Conservation (phyloP, 768 basidiomycete species). For the Mycena alexandri region DNA sequence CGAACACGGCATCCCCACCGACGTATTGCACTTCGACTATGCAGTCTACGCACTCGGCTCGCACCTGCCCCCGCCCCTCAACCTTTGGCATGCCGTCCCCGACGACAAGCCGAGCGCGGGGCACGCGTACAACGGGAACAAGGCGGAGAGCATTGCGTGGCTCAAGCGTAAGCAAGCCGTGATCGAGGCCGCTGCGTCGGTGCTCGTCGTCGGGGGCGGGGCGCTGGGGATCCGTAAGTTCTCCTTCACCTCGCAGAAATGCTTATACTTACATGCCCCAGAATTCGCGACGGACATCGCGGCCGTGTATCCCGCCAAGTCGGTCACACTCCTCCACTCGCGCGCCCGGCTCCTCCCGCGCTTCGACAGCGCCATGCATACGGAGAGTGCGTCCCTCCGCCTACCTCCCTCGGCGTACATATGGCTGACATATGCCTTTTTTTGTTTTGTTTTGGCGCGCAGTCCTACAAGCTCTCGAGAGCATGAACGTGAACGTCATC, state of each 20-base stretch:
- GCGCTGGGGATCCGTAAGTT: slow-evolving; percentile 78
- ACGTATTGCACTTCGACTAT: slow-evolving; percentile 66
- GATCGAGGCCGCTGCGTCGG: slow-evolving; percentile 60
- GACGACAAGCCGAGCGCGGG: slow-evolving; percentile 29
- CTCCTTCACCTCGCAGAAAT: background rate
- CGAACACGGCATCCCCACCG: slow-evolving; percentile 54
- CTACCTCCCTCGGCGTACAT: background rate
- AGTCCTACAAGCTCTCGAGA: slow-evolving; percentile 56
- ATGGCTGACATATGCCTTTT: too few relatives aligned
- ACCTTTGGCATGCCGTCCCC: slow-evolving; percentile 60
- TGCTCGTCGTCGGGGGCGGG: slow-evolving; percentile 80
- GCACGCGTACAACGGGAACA: slow-evolving; percentile 54
- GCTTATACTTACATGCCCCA: slow-evolving; percentile 38
- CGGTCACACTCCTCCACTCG: slow-evolving; percentile 72
- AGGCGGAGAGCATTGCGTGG: slow-evolving; percentile 63
- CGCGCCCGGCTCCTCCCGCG: slow-evolving; percentile 64
- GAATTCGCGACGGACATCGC: slow-evolving; percentile 77
- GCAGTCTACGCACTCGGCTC: slow-evolving; percentile 74
- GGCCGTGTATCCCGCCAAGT: slow-evolving; percentile 62
- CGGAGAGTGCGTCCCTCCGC: slow-evolving; percentile 55
- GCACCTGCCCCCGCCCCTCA: slow-evolving; percentile 64
- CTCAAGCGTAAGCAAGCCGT: slow-evolving; percentile 62
- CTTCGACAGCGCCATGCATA: slow-evolving; percentile 66
- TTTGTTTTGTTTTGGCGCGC: too few relatives aligned
- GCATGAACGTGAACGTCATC: slow-evolving; percentile 61